Conservation (phyloP, 805 yeast species). For the Metschnikowia similis region DNA sequence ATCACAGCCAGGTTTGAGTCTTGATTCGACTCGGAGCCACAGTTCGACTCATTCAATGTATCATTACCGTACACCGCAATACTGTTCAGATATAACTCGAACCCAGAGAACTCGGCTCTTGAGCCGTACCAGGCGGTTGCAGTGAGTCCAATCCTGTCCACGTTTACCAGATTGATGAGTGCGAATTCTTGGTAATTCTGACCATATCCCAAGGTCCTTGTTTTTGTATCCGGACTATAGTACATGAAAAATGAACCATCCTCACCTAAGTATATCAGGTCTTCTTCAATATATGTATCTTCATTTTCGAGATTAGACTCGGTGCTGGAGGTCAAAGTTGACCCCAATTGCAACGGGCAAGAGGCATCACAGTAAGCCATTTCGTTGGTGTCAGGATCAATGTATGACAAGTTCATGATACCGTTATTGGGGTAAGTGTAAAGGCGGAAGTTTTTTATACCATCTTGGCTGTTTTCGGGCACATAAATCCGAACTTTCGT, state of each 20-base stretch:
- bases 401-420: slow-evolving; percentile 85
- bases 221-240: slow-evolving; percentile 29
- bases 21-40: slow-evolving; percentile 34
- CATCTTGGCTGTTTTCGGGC: slow-evolving; percentile 44
- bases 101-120: slow-evolving; percentile 65
- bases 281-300: slow-evolving; percentile 13
- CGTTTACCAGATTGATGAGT: slow-evolving; percentile 63
- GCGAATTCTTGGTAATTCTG: slow-evolving; percentile 73
- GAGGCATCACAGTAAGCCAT: slow-evolving; percentile 72
- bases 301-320: slow-evolving; percentile 20
- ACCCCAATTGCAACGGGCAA: slow-evolving; percentile 64
- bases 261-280: slow-evolving; percentile 28
- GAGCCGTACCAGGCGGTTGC: slow-evolving; percentile 66
- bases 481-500: slow-evolving; percentile 71
- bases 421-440: slow-evolving; percentile 76
- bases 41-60: slow-evolving; percentile 62
- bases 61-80: slow-evolving; percentile 71
- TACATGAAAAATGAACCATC: slow-evolving; percentile 35
- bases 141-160: slow-evolving; percentile 58
- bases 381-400: slow-evolving; percentile 67
- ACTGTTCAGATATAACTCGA: slow-evolving; percentile 62
- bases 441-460: slow-evolving; percentile 64
- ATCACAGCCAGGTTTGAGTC: slow-evolving; percentile 24
- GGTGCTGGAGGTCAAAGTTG: slow-evolving; percentile 29
- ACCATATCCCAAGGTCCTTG: slow-evolving; percentile 40